Conservation (phyloP, 305 asterid species). For the Ajuga reptans region DNA sequence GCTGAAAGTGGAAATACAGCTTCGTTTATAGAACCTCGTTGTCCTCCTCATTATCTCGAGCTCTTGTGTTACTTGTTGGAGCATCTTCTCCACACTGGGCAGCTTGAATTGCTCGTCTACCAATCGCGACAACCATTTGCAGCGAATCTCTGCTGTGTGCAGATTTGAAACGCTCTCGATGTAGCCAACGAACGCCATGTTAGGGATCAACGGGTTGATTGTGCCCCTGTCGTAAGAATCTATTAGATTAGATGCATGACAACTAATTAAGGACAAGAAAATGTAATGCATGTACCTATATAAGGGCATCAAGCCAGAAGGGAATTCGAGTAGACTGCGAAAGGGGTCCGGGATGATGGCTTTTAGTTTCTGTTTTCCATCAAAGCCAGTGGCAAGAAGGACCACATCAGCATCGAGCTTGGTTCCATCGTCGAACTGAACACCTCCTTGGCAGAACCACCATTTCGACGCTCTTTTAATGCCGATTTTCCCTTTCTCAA, state of each 20-base stretch:
- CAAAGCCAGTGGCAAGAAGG: constrained; percentile 72
- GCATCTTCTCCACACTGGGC: constrained; percentile 57
- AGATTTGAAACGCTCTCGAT: constrained; percentile 81
- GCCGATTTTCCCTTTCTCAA: constrained; percentile 57
- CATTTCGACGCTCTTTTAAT: constrained; percentile 58
- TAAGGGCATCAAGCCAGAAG: constrained; percentile 64
- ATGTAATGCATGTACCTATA: constrained; percentile 60
- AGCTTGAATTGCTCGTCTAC: constrained; percentile 51
- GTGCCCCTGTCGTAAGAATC: constrained; percentile 74
- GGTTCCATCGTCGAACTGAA: constrained; percentile 62
- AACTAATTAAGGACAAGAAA: too few species aligned
- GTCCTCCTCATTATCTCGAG: constrained; percentile 66
- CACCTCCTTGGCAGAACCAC: constrained; percentile 70
- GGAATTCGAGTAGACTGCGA: constrained; percentile 42
- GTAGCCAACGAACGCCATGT: constrained; percentile 72
- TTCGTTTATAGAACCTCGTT: constrained; percentile 70
- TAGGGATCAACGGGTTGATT: constrained; percentile 75
- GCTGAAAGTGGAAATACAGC: constrained; percentile 82
- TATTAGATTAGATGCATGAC: too few species aligned
- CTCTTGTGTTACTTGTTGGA: constrained; percentile 47
- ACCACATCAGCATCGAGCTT: constrained; percentile 74
- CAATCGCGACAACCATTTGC: constrained; percentile 66
- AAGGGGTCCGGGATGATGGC: constrained; percentile 65
- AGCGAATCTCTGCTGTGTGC: constrained; percentile 78
- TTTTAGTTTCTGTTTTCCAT: constrained; percentile 57